These are phyloP conservation scores for Malassezia slooffiae DNA, from an alignment of 1,284 basidiomycete species.

Conservation along the genomic window DNA sequence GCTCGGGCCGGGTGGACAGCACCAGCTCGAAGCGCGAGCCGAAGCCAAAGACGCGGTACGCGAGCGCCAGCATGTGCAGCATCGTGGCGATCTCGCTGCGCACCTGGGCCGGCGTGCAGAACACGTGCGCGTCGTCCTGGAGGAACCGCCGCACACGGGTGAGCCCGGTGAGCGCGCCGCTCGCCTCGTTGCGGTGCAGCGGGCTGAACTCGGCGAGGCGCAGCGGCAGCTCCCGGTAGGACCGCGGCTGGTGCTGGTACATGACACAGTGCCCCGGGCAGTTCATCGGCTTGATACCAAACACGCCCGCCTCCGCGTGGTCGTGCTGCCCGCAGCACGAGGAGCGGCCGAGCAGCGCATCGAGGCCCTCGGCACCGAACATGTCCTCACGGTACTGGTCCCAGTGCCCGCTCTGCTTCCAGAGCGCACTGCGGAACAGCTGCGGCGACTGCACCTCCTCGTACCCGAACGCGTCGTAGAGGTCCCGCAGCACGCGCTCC, in stretches of 20 bases:
- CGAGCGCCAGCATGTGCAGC: slow-evolving; percentile 40
- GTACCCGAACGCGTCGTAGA: slow-evolving; percentile 42
- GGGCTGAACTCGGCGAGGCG: slow-evolving; percentile 41
- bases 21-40: slow-evolving; percentile 33
- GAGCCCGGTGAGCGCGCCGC: slow-evolving; percentile 34
- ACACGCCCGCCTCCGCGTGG: slow-evolving; percentile 12
- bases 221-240: slow-evolving; percentile 38
- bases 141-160: slow-evolving; percentile 40
- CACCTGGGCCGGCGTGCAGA: slow-evolving; percentile 36
- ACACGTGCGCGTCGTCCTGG: slow-evolving; percentile 45
- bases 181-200: slow-evolving; percentile 39
- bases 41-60: slow-evolving; percentile 42
- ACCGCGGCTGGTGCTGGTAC: slow-evolving; percentile 29
- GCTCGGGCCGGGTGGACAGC: slow-evolving; percentile 36
- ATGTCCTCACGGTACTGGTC: slow-evolving; percentile 46
- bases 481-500: slow-evolving; percentile 41
- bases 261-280: slow-evolving; percentile 43
- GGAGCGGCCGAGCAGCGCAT: slow-evolving; percentile 5
- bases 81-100: slow-evolving; percentile 31
- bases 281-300: slow-evolving; percentile 45
- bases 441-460: slow-evolving; percentile 44
- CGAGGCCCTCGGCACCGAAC: slow-evolving; percentile 41
- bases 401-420: slow-evolving; percentile 44
- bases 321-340: slow-evolving; percentile 20
- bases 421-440: slow-evolving; percentile 35